Conservation (phyloP, 768 basidiomycete species). For the Leccinum arenicola region DNA sequence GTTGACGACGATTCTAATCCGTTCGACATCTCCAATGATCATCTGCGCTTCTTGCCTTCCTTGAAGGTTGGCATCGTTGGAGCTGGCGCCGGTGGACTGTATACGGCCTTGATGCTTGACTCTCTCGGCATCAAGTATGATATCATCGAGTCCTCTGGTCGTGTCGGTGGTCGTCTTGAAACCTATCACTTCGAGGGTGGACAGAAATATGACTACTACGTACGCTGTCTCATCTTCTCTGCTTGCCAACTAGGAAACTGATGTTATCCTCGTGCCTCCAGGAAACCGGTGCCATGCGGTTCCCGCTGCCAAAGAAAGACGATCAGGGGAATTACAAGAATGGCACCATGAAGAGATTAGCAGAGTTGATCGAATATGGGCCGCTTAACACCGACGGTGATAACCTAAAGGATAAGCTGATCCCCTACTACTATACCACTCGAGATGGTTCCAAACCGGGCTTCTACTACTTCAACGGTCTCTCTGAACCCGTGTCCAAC, state of each 20-base stretch:
- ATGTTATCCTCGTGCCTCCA: not conserved
- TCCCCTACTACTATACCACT: constrained; percentile 19
- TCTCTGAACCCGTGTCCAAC: not conserved
- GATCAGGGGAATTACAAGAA: constrained; percentile 15
- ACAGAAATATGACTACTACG: constrained; percentile 36
- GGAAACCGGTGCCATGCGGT: constrained; percentile 45
- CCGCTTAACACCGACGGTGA: constrained; percentile 20
- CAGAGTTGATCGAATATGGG: constrained; percentile 29
- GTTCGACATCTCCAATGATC: not conserved
- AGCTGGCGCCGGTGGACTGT: constrained; percentile 33
- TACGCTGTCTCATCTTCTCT: constrained; percentile 14
- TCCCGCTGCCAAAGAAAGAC: constrained; percentile 22
- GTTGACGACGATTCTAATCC: not conserved
- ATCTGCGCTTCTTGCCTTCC: not conserved
- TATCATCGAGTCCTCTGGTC: constrained; percentile 42
- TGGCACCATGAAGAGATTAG: constrained; percentile 31
- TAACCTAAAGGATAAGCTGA: constrained; percentile 18
- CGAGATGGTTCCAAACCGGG: constrained; percentile 11
- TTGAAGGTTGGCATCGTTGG: constrained; percentile 20
- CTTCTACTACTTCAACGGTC: constrained; percentile 12
- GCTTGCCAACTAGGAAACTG: not conserved
- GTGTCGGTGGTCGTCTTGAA: constrained; percentile 43
- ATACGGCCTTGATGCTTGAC: constrained; percentile 45
- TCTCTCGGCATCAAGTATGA: constrained; percentile 40
- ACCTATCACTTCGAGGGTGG: constrained; percentile 39